A percentile compares a stretch with the other conserved stretches of the same genome.
Conservation (phyloP, 305 asterid genomes). For the Withania somnifera region DNA sequence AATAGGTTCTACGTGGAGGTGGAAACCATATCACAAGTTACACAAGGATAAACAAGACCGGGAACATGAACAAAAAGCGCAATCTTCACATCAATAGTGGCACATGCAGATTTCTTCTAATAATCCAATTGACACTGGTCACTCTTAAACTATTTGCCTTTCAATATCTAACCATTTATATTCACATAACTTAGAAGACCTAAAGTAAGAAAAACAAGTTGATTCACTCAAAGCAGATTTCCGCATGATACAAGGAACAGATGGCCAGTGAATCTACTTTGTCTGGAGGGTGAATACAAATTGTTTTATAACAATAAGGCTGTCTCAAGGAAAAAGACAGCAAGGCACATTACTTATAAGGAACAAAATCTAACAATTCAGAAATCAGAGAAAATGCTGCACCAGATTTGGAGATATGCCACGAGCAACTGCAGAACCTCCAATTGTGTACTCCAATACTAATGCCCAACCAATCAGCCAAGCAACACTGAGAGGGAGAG, state of each 20-base stretch:
- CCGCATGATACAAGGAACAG: neutral
- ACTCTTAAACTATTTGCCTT: neutral
- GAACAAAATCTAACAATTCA: neutral
- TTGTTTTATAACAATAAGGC: neutral
- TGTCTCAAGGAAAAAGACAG: neutral
- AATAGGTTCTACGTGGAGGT: neutral
- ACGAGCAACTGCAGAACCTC: slow-evolving; percentile 97
- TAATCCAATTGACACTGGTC: neutral
- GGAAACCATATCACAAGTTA: neutral
- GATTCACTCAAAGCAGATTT: neutral
- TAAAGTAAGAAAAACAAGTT: neutral
- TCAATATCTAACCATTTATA: neutral
- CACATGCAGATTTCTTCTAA: no score
- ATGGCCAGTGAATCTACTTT: neutral
- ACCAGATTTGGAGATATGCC: slow-evolving; percentile 99
- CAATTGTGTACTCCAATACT: slow-evolving; percentile 86
- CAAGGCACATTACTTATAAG: neutral
- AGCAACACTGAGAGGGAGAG: slow-evolving; percentile 45
- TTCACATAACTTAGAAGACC: neutral
- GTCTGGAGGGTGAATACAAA: neutral
- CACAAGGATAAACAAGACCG: neutral
- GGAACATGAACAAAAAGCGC: neutral
- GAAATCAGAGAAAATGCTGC: slow-evolving; percentile 7
- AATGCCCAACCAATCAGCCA: slow-evolving; percentile 95
- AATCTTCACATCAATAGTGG: no score